Base-by-base conservation (phyloP, 2,329 filamentous ascomycete genomes). In the Pezicula rhizophila region DNA sequence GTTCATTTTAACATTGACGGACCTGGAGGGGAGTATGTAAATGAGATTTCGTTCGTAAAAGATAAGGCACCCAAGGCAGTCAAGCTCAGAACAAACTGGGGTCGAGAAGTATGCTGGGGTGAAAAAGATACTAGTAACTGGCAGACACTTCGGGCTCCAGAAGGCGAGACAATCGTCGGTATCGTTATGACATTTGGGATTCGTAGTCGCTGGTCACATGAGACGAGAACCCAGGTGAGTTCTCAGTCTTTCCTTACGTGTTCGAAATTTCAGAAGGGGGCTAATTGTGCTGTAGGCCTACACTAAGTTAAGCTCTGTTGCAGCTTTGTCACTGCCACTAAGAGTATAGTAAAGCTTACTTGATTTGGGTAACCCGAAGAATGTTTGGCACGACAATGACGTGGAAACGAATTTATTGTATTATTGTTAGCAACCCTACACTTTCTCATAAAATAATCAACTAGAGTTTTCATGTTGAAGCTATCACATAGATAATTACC, bases 1-100 rank as follows among this genome's bases (percentile, higher is more conserved):
- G 39, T 44, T 17, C 33, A 50, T 14, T 43, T 50, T 48, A 45
- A 43, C n/a, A 48, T 50, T 12, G 45, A 50, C 12, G 48, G 40
- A 14, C 26, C 23, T 1, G 48, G 25, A n/a, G 48, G 48, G 5
- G 48, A 50, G 38, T 37, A 43, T 23, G 46, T 50, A 5, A 44
- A 35, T 12, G 45, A 48, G 26, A 18, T 50, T 11, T 44, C 37
- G 2, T 8, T 40, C 18, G 33, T 31, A 12, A 28, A 25, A 39
- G 14, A 33, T 7, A 15, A 42, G 35, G 5, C n/a, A 18, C 25
- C 39, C n/a, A 43, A 43, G 5, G 39, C 37, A 20, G 42, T 47
- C 20, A 37, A 49, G 47, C 20, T 49, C 2, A 45, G 45, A 39
- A 50, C 48, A 10, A 50, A 50, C 45, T 40, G 45, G 11, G 39